A percentile compares a stretch with the other conserved stretches of the same genome.
Evolutionary conservation across 1,139 yeast genomes (phyloP).

Genomic region (Groenewaldozyma auringiensis): DNA sequence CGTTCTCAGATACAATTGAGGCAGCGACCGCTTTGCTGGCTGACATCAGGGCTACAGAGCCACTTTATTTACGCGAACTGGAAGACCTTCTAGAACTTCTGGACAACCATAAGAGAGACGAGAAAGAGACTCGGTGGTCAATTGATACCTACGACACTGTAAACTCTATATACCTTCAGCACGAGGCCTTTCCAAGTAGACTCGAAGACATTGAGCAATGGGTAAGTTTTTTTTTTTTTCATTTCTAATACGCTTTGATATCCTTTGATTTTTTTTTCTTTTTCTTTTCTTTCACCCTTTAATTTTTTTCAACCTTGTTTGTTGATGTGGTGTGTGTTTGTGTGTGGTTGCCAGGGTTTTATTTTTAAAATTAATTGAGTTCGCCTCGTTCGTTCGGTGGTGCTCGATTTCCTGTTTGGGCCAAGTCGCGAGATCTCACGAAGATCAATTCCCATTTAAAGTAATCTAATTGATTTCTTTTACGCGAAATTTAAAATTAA

Average conservation of each 20-base stretch:
- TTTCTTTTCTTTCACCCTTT: not conserved
- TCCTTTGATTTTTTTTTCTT: not conserved
- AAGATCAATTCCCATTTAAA: not conserved
- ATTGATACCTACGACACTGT: not conserved
- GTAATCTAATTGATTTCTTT: not conserved
- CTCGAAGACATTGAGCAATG: constrained; percentile 1
- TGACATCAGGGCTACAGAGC: constrained; percentile 9
- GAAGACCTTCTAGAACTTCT: constrained; percentile 4
- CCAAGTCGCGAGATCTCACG: not conserved
- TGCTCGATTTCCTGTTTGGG: not conserved
- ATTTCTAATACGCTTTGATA: not conserved
- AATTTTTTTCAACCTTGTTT: not conserved
- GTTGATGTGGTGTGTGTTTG: not conserved
- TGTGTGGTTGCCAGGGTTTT: no score
- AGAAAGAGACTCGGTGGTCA: no score
- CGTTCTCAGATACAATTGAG: not conserved
- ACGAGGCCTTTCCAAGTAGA: constrained; percentile 2
- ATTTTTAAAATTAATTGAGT: no score
- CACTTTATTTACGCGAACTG: constrained; percentile 9
- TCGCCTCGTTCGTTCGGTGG: not conserved
- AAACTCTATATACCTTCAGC: constrained; percentile 6
- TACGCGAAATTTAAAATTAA: not conserved
- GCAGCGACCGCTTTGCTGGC: constrained; percentile 2
- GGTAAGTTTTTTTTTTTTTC: not conserved
- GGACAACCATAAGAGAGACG: constrained; percentile 4